phyloP scores from a whole-genome alignment of 805 yeast species.

The Lipomyces kockii region DNA sequence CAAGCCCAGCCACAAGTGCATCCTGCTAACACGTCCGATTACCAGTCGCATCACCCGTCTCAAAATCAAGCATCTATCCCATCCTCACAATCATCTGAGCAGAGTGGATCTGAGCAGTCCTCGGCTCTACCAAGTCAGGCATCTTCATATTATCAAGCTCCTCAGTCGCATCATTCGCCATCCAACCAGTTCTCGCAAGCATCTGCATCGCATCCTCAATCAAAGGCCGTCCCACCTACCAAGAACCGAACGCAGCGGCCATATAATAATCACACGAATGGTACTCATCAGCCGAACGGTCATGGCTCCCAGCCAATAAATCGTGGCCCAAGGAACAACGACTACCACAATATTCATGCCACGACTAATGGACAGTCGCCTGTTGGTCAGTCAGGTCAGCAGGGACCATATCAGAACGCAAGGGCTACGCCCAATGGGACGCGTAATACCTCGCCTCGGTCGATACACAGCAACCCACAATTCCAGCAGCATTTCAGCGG shows the following conservation, averaged over 20 bases:
- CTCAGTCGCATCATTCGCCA: constrained; percentile 14
- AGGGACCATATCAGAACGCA: constrained; percentile 4
- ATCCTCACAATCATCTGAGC: background rate
- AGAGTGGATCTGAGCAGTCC: background rate
- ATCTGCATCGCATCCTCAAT: constrained; percentile 5
- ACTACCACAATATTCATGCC: constrained; percentile 15
- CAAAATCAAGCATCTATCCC: background rate
- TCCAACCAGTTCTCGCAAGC: constrained; percentile 4
- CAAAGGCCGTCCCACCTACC: constrained; percentile 14
- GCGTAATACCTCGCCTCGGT: constrained; percentile 30
- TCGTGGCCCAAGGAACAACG: constrained; percentile 16
- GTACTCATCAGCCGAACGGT: constrained; percentile 8
- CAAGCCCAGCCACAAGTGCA: constrained; percentile 3
- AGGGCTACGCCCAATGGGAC: constrained; percentile 15
- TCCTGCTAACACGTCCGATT: background rate
- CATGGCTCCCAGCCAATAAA: constrained; percentile 6
- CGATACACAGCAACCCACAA: constrained; percentile 27
- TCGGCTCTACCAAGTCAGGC: background rate
- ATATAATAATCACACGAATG: constrained; percentile 17
- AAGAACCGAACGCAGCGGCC: constrained; percentile 23
- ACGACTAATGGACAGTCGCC: constrained; percentile 21
- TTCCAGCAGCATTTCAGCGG: constrained; percentile 24
- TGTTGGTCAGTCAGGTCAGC: constrained; percentile 12
- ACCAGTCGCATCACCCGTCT: constrained; percentile 6
- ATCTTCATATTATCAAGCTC: constrained; percentile 6